Conservation (phyloP, 2,329 filamentous ascomycete species). For the Colletotrichum sp. region DNA sequence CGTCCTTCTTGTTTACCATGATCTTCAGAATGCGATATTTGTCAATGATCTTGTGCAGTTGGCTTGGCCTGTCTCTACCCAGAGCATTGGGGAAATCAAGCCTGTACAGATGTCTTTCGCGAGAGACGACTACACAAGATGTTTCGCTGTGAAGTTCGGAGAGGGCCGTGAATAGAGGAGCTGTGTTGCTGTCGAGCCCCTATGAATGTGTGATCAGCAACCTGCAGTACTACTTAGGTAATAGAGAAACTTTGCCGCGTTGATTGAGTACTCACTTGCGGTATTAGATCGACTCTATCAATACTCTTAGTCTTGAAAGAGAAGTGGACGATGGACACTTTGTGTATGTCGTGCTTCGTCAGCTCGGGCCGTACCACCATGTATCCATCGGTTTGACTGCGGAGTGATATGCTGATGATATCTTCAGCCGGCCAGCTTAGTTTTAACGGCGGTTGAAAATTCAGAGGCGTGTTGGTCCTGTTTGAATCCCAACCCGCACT, state of each 20-base stretch:
- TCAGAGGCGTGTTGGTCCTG: background rate
- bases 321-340: background rate
- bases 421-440: constrained; percentile 26
- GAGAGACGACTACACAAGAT: constrained; percentile 28
- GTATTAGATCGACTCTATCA: background rate
- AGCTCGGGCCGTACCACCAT: constrained; percentile 25
- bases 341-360: background rate
- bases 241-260: background rate
- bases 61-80: background rate
- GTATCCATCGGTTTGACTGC: constrained; percentile 19
- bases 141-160: constrained; percentile 24
- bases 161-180: constrained; percentile 33
- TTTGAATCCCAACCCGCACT: background rate
- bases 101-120: constrained; percentile 27
- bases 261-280: background rate
- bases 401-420: constrained; percentile 23
- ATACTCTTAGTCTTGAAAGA: background rate
- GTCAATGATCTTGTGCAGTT: constrained; percentile 24
- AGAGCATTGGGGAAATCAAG: background rate
- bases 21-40: constrained; percentile 32
- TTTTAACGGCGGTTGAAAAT: background rate
- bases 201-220: background rate
- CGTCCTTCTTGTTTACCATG: constrained; percentile 23
- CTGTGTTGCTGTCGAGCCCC: constrained; percentile 27
- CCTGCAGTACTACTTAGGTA: background rate